Conservation (phyloP, 2,329 filamentous ascomycete genomes). For the Curvularia lunata region DNA sequence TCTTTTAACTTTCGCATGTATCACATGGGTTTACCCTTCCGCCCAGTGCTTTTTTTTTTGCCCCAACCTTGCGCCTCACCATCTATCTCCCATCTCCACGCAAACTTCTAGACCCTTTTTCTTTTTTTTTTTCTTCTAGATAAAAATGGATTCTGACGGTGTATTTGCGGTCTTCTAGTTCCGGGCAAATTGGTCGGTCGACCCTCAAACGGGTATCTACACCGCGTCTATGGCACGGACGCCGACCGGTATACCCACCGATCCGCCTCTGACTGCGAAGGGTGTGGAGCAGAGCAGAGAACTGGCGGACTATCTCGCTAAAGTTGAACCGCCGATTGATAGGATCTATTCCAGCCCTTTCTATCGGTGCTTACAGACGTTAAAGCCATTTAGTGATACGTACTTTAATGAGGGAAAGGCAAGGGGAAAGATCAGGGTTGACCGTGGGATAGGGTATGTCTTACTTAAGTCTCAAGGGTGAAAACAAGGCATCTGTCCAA, state of each 20-base stretch:
- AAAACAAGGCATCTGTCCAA: not conserved
- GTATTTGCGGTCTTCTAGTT: constrained; percentile 60
- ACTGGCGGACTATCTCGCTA: constrained; percentile 69
- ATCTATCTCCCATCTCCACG: not conserved
- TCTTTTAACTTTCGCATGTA: constrained; percentile 12
- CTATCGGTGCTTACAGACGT: constrained; percentile 51
- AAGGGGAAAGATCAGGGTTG: constrained; percentile 56
- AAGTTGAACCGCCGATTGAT: constrained; percentile 70
- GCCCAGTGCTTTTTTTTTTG: constrained; percentile 2
- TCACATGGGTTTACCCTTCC: constrained; percentile 15
- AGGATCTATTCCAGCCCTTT: constrained; percentile 69
- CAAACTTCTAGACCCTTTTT: constrained; percentile 5
- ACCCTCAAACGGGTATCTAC: constrained; percentile 81
- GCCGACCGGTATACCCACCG: constrained; percentile 85
- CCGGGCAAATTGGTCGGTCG: constrained; percentile 86
- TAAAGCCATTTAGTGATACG: constrained; percentile 48
- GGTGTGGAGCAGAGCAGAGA: constrained; percentile 84
- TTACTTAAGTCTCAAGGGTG: not conserved
- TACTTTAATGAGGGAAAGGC: constrained; percentile 38
- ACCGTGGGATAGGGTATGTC: constrained; percentile 60
- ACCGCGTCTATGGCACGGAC: constrained; percentile 67
- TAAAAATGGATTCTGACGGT: constrained; percentile 30
- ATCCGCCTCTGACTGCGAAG: constrained; percentile 85
- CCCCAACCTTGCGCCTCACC: not conserved
- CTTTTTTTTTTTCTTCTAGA: constrained; percentile 4